Percentiles rank a stretch among this genome's conserved stretches.
phyloP scores from a whole-genome alignment of 352 stramenopile genomes.

The Globisporangium rhizosaccharum region DNA sequence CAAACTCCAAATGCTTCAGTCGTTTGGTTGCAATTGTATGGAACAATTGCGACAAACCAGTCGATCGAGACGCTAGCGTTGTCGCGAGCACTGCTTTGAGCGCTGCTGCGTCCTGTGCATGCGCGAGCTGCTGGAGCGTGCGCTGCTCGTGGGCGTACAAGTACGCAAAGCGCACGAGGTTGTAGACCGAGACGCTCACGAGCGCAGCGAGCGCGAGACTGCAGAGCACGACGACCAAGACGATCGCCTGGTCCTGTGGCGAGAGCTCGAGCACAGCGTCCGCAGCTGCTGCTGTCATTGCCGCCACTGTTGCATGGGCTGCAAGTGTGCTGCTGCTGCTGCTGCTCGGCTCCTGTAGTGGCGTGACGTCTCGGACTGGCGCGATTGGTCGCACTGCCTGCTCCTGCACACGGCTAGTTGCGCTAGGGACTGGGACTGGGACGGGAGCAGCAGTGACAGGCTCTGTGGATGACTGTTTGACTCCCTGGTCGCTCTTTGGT shows the following conservation, averaged over 20 bases:
- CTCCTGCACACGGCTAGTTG: too few species aligned
- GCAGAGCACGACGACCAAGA: constrained; percentile 49
- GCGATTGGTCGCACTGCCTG: too few species aligned
- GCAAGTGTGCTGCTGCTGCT: background rate
- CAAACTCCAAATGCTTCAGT: constrained; percentile 43
- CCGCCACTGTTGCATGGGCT: background rate
- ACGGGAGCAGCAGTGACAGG: too few species aligned
- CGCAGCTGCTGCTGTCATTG: background rate
- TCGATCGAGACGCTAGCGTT: constrained; percentile 19
- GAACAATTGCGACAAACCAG: constrained; percentile 33
- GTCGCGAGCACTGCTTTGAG: constrained; percentile 24
- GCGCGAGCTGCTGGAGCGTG: constrained; percentile 36
- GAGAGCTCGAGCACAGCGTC: constrained; percentile 41
- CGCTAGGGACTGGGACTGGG: too few species aligned
- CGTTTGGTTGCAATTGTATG: constrained; percentile 40
- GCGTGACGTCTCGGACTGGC: too few species aligned
- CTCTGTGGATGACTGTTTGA: too few species aligned
- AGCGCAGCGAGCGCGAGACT: constrained; percentile 36
- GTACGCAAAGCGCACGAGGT: constrained; percentile 40
- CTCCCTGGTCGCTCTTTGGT: background rate
- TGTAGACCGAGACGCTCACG: constrained; percentile 24
- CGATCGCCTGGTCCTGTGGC: constrained; percentile 48
- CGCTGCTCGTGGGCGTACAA: constrained; percentile 34
- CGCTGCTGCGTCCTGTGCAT: constrained; percentile 14
- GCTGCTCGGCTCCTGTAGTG: background rate